A percentile compares a stretch with the other conserved stretches of the same genome.
These are phyloP conservation scores for Dryas integrifolia DNA, from an alignment of 331 rosid genomes.

Conservation along the genomic window DNA sequence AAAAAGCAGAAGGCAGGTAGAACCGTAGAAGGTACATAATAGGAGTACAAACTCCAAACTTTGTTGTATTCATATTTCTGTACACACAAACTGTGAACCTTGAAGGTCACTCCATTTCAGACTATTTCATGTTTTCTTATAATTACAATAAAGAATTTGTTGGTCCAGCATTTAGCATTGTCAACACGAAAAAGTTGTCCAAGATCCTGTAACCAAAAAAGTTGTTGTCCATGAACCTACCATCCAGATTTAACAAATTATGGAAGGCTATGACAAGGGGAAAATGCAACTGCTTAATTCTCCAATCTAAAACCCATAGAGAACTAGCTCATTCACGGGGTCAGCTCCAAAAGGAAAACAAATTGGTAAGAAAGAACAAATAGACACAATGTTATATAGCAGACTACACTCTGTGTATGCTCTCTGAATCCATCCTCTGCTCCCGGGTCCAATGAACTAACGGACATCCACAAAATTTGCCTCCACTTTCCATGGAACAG, in stretches of 20 bases:
- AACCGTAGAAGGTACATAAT: too few relatives aligned
- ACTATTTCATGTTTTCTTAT: not conserved
- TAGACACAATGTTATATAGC: not conserved
- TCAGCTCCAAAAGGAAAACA: slow-evolving; percentile 10
- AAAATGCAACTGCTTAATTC: slow-evolving; percentile 28
- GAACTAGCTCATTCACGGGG: slow-evolving; percentile 41
- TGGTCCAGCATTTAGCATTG: not conserved
- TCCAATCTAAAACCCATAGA: slow-evolving; percentile 44
- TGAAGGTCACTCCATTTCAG: too few relatives aligned
- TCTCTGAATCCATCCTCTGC: not conserved
- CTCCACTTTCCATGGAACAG: not conserved
- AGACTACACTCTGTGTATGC: not conserved
- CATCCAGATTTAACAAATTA: not conserved
- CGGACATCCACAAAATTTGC: not conserved
- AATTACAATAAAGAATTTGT: slow-evolving; percentile 2
- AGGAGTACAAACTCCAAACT: too few relatives aligned
- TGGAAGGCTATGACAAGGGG: not conserved
- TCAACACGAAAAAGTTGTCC: not conserved
- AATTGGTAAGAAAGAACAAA: not conserved
- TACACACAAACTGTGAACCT: too few relatives aligned
- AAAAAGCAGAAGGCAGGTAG: too few relatives aligned
- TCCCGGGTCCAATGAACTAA: not conserved
- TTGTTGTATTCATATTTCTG: too few relatives aligned
- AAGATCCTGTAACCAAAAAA: not conserved
- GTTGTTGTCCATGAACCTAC: not conserved